These are phyloP conservation scores for Lactuca saligna DNA, from an alignment of 129 eudicot species.

Conservation along the genomic window DNA sequence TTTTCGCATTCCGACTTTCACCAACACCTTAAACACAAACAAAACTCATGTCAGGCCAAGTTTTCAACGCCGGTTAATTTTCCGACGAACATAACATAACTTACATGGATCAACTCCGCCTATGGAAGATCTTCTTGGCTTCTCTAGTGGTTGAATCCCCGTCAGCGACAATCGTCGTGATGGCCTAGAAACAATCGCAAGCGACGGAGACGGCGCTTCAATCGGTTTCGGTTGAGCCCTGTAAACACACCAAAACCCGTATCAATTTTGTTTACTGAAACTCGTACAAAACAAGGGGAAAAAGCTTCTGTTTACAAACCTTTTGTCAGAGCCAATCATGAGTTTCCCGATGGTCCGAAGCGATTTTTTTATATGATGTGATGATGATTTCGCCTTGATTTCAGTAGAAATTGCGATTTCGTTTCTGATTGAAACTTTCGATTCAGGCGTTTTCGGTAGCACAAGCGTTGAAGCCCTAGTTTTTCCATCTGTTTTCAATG, in stretches of 20 bases:
- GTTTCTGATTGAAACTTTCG: conserved; percentile 20
- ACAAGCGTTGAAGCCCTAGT: conserved; percentile 36
- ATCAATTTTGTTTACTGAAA: background rate
- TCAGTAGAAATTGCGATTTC: conserved; percentile 37
- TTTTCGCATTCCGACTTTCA: conserved; percentile 53
- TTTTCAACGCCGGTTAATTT: background rate
- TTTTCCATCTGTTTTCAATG: conserved; percentile 39
- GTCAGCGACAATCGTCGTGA: conserved; percentile 69
- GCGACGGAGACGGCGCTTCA: conserved; percentile 48
- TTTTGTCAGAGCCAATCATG: conserved; percentile 81
- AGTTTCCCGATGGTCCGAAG: conserved; percentile 84
- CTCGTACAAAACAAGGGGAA: background rate
- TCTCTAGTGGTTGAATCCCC: conserved; percentile 47
- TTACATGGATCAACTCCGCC: conserved; percentile 61
- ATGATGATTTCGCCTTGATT: conserved; percentile 33
- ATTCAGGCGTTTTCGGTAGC: conserved; percentile 66
- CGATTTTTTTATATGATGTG: conserved; percentile 58
- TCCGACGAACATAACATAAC: conserved; percentile 19
- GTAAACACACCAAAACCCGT: conserved; percentile 15
- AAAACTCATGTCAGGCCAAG: background rate
- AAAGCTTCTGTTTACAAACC: conserved; percentile 28
- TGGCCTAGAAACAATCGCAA: conserved; percentile 37
- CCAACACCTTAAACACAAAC: conserved; percentile 33
- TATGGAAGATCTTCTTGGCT: conserved; percentile 55
- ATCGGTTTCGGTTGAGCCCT: conserved; percentile 56